Evolutionary conservation across 2,329 filamentous ascomycete species (phyloP).

Genomic region (Tolypocladium amazonense): DNA sequence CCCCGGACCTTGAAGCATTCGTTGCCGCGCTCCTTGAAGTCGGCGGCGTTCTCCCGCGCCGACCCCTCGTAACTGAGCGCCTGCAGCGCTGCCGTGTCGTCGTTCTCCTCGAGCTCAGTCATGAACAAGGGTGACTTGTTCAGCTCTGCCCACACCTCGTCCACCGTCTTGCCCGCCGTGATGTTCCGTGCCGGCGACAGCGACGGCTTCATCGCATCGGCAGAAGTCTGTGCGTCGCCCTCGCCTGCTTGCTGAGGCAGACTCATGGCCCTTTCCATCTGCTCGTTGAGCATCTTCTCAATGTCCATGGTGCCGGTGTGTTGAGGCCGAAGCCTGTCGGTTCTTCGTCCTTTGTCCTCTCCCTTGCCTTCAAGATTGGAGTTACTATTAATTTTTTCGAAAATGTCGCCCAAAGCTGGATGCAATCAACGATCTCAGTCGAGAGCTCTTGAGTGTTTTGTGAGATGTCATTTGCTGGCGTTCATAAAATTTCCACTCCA

Average conservation of each 20-base stretch:
- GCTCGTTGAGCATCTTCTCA: conserved; percentile 32
- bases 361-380: conserved; percentile 1
- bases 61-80: conserved; percentile 91
- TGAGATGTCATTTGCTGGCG: not conserved
- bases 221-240: not conserved
- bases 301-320: conserved; percentile 18
- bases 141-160: conserved; percentile 45
- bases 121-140: conserved; percentile 78
- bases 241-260: conserved; percentile 3
- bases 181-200: conserved; percentile 34
- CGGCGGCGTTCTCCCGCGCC: conserved; percentile 66
- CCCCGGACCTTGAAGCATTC: conserved; percentile 66
- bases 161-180: conserved; percentile 34
- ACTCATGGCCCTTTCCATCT: conserved; percentile 24
- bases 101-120: conserved; percentile 82
- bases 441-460: not conserved
- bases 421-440: not conserved
- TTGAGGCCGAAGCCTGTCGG: not conserved
- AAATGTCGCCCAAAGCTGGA: not conserved
- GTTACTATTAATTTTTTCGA: not conserved
- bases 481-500: conserved; percentile 1
- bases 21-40: conserved; percentile 89
- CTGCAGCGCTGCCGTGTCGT: conserved; percentile 74
- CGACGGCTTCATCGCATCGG: conserved; percentile 24
- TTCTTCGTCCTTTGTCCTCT: not conserved